phyloP scores from a whole-genome alignment of 352 stramenopile genomes.

The Phytophthora crassamura region DNA sequence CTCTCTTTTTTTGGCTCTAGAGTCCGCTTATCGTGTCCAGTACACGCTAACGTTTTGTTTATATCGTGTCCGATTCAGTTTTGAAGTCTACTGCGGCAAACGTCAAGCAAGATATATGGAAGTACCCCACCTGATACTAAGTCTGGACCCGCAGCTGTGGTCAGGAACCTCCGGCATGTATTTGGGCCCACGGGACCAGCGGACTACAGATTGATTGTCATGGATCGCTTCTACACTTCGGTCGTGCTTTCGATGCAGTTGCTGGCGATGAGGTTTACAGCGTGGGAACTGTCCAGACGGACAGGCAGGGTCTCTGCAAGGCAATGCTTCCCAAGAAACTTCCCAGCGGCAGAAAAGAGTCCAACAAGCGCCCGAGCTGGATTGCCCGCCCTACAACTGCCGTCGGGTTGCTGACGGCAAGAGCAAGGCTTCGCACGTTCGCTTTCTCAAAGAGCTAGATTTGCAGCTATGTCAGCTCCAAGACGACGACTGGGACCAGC shows the following conservation, averaged over 20 bases:
- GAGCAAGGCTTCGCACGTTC: slow-evolving; percentile 1
- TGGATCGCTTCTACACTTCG: slow-evolving; percentile 4
- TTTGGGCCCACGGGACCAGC: neutral
- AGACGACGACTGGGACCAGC: neutral
- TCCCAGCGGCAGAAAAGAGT: neutral
- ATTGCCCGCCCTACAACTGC: neutral
- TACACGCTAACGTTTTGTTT: neutral
- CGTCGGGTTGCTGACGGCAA: neutral
- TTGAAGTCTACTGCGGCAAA: slow-evolving; percentile 10
- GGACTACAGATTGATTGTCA: neutral
- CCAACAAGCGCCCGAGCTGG: neutral
- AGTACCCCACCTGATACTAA: slow-evolving; percentile 3
- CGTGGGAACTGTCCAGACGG: slow-evolving; percentile 1
- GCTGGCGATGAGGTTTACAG: slow-evolving; percentile 10
- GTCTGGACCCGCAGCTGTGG: slow-evolving; percentile 3
- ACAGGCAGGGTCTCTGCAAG: neutral
- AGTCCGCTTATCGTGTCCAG: slow-evolving; percentile 14
- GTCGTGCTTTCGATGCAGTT: slow-evolving; percentile 8
- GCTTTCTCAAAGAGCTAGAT: slow-evolving; percentile 1
- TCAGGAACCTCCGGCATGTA: neutral
- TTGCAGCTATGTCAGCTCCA: neutral
- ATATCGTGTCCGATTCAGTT: slow-evolving; percentile 8
- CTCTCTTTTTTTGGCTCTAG: slow-evolving; percentile 5
- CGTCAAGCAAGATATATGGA: neutral
- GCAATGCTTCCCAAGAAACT: neutral